Evolutionary conservation across 164 flowering plant species (phyloP), one percentile per base, ranked within the genome.

Genomic region (Saururus chinensis): DNA sequence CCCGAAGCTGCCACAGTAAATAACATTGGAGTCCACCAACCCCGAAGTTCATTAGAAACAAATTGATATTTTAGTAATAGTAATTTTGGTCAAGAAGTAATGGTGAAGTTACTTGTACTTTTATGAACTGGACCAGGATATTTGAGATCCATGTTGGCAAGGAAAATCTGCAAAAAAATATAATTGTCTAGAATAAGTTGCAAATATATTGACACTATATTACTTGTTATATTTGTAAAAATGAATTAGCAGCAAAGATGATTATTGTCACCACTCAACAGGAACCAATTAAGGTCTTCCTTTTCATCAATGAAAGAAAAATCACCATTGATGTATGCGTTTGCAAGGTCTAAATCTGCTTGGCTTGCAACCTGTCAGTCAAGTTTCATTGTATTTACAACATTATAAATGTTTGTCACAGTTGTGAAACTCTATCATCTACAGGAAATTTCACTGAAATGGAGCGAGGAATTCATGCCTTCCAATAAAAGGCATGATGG

Each of bases 301-400:
- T 85, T 78, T 69, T 84, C 79, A 68, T 88, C 92, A 35, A 84
- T 87, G 61, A 91, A 84, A 53, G 96, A 82, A 63, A 86, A 77
- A 69, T 91, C 96, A 40, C 93, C 96, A 75, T 88, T 81, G 37
- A 93, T 80, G 60, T 76, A 93, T 56, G 97, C 95, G 81, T 89
- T 96, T 59, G 95, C 98, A 69, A 93, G 88, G 72, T 97, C 98
- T 75, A 93, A 74, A 71, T 90, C 98, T 66, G 90, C 92, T 68
- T 84, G 76, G 60, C 84, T 86, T 65, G 84, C 82, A 51, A 86
- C 74, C 98, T 93, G 82, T 63, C 21, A 64, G 57, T 73, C n/a
- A 55, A 51, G 57, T 53, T 53, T 20, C 20, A 19, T 14, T n/a
- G 21, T 16, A 4, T 9, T 40, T n/a, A 35, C 0, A 25, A 14